Base-by-base conservation (phyloP, 176 grass and related monocot species). In the Carex parvula region DNA sequence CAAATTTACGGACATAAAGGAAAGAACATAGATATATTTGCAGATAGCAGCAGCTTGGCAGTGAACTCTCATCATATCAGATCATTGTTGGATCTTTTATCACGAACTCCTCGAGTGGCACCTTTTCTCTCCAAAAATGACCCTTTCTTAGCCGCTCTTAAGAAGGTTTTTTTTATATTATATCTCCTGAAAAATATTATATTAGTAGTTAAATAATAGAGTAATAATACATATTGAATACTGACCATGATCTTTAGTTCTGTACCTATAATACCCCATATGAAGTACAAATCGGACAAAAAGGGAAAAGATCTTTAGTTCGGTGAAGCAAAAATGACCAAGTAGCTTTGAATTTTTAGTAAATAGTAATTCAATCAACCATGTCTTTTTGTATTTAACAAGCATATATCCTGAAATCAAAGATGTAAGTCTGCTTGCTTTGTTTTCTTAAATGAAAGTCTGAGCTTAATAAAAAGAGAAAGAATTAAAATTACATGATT, bases 81-180 rank as follows among this genome's bases (percentile, higher is more conserved):
- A 22, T 94, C 96, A 63, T 99, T 93, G 91, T 83, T 99, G 83
- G 80, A 99, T 92, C 88, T 99, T 42, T 85, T 99, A 59, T 94
- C 96, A 35, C 88, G 87, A 33, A 99, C 96, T 81, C 96, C 96
- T 84, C 89, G 96, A 55, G 96, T 99, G 64, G 91, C 93, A 77
- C 93, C 96, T 10, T 99, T 99, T 88, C 89, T 99, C 44, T 87
- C 89, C 76, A 99, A 99, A 76, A 95, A 92, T 42, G 90, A 99
- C 57, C 93, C 89, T 65, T 92, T 99, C 58, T 88, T 99, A 54
- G 50, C 83, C 85, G 85, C 91, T 53, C 77, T 99, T 16, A 92
- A 93, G 86, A 99, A 95, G 91, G 96, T 94, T 70, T 60, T 5
- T 41, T 16, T 39, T 17, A 84, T 18, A 79, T 81, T 58, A 26